phyloP scores from a whole-genome alignment of 2,329 filamentous ascomycete genomes.

The Mycogone perniciosa region DNA sequence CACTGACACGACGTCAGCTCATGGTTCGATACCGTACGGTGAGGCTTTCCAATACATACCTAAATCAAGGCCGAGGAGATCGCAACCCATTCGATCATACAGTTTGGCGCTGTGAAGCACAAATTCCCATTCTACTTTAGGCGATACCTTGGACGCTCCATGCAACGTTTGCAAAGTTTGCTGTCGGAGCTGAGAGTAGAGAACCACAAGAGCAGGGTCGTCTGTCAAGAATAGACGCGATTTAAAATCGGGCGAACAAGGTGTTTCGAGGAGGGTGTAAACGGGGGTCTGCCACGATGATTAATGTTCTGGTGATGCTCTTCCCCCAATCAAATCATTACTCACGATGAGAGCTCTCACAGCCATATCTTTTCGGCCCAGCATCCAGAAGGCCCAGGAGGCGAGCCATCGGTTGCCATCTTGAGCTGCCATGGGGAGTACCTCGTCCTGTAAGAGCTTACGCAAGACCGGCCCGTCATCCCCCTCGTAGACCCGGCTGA shows the following conservation, averaged over 20 bases:
- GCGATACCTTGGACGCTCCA: constrained; percentile 75
- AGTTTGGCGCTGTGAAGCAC: constrained; percentile 77
- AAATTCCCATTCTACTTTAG: constrained; percentile 80
- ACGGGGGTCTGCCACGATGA: constrained; percentile 60
- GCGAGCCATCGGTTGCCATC: constrained; percentile 90
- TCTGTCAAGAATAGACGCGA: constrained; percentile 80
- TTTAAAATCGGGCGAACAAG: constrained; percentile 61
- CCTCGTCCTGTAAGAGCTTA: constrained; percentile 69
- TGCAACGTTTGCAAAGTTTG: constrained; percentile 76
- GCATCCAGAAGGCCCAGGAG: constrained; percentile 93
- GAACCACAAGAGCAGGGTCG: constrained; percentile 78
- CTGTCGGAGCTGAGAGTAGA: constrained; percentile 81
- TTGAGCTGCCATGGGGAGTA: constrained; percentile 68
- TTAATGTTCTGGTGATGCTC: neutral
- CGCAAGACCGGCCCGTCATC: constrained; percentile 69
- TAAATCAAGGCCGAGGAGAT: constrained; percentile 78
- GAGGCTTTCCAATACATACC: constrained; percentile 43
- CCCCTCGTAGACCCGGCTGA: constrained; percentile 82
- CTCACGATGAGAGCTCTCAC: constrained; percentile 75
- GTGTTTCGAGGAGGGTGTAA: constrained; percentile 63
- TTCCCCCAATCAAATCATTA: constrained; percentile 7
- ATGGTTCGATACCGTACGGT: neutral
- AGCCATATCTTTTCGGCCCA: constrained; percentile 74
- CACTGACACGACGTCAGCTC: constrained; percentile 40
- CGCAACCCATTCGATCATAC: constrained; percentile 90